Base-by-base conservation (phyloP, 2,329 filamentous ascomycete species). In the Pestalotiopsis sp. region DNA sequence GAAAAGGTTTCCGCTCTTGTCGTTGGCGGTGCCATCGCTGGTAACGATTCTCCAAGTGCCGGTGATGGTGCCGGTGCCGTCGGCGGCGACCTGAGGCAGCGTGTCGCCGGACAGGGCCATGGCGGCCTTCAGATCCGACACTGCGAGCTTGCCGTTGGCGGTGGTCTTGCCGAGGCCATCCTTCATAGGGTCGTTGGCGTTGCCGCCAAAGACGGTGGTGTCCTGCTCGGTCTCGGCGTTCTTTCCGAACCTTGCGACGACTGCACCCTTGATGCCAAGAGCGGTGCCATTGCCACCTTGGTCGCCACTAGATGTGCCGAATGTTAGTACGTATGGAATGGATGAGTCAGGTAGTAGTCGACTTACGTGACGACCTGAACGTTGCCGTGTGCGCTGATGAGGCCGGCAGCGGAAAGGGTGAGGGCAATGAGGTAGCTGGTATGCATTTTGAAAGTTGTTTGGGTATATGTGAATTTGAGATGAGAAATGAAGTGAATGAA, bases 151-250 rank as follows among this genome's bases (percentile, higher is more conserved):
- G 62, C 73, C 73, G n/a, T 67, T 69, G 69, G 66, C 69, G 5
- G 64, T 66, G 25, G 73, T 74, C 69, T 71, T 67, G 70, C 73
- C 73, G 14, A 74, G 69, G 12, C 70, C 69, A 49, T 73, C 41
- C 56, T 62, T 67, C 52, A 59, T 70, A 11, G 65, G 67, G 38
- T 72, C n/a, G 31, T 68, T 71, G 66, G 66, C 45, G 20, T 67
- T 66, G 38, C 60, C 60, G 60, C 60, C 60, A 17, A 73, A 73
- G 39, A 73, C 71, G 12, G 71, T 77, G 76, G 49, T 74, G 64
- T 68, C 80, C 76, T 69, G 77, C 74, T 60, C 78, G 73, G 74
- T 80, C 77, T 71, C 74, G 65, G 5, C 64, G 66, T 72, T 71
- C 62, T 59, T 63, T 20, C 70, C 69, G 27, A 69, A 69, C 13